A percentile compares a stretch with the other conserved stretches of the same genome.
phyloP scores from a whole-genome alignment of 176 grass and related monocot species.

The Carex kokanica region DNA sequence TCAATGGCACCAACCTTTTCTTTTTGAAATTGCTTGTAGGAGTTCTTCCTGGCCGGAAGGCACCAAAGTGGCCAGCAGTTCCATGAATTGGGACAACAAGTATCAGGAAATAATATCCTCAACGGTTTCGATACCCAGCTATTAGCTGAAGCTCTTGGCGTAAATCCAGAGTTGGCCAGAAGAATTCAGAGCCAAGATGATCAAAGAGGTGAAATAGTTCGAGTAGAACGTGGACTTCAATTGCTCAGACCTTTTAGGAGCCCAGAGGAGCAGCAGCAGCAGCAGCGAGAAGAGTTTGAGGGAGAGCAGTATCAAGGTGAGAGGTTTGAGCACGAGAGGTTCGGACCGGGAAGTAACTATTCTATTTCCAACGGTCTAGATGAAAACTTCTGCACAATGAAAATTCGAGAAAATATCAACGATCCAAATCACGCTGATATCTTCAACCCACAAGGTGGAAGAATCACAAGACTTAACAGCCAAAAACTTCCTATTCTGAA shows the following conservation, averaged over 20 bases:
- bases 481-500: slow-evolving; percentile 42
- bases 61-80: not conserved
- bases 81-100: slow-evolving; percentile 1
- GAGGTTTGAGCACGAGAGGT: not conserved
- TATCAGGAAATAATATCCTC: slow-evolving; percentile 27
- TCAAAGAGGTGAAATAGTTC: slow-evolving; percentile 32
- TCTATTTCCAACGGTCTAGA: slow-evolving; percentile 26
- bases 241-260: slow-evolving; percentile 24
- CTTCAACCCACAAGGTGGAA: slow-evolving; percentile 31
- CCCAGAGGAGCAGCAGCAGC: not conserved
- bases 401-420: slow-evolving; percentile 32
- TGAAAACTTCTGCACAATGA: slow-evolving; percentile 34
- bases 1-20: not conserved
- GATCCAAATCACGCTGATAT: slow-evolving; percentile 29
- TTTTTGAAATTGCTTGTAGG: slow-evolving; percentile 16
- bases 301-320: not conserved
- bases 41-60: slow-evolving; percentile 40
- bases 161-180: slow-evolving; percentile 22
- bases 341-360: not conserved
- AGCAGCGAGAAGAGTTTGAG: not conserved
- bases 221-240: slow-evolving; percentile 31
- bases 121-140: slow-evolving; percentile 30
- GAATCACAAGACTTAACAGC: slow-evolving; percentile 36
- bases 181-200: slow-evolving; percentile 33
- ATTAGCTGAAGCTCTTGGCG: slow-evolving; percentile 35